Conservation (phyloP, 305 asterid genomes). For the Fraxinus paxiana region DNA sequence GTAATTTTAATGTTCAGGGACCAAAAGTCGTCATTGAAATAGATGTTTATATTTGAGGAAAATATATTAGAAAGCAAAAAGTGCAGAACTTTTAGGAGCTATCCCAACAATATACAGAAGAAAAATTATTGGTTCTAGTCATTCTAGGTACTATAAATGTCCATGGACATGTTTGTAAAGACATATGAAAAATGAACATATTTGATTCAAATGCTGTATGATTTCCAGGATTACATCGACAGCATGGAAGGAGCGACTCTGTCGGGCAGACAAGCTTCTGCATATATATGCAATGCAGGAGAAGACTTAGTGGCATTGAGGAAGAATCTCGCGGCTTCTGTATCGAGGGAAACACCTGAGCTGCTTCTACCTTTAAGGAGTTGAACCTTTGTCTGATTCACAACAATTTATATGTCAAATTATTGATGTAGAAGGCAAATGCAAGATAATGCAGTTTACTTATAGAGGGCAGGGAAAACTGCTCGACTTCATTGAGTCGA, state of each 20-base stretch:
- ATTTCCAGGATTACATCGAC: constrained; percentile 83
- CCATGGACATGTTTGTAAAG: neutral
- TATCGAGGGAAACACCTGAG: constrained; percentile 24
- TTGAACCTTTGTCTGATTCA: constrained; percentile 49
- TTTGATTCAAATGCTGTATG: neutral
- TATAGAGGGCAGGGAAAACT: neutral
- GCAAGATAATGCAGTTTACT: neutral
- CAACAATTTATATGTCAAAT: neutral
- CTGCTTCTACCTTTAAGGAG: constrained; percentile 40
- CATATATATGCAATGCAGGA: constrained; percentile 75
- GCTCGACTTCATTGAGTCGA: neutral
- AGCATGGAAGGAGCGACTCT: constrained; percentile 99
- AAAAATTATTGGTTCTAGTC: neutral
- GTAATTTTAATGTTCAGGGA: neutral
- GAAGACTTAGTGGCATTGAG: constrained; percentile 63
- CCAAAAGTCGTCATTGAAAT: neutral
- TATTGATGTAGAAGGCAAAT: neutral
- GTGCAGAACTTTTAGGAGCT: neutral
- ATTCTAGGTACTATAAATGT: neutral
- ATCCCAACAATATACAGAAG: neutral
- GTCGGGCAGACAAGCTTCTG: constrained; percentile 88
- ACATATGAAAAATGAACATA: neutral
- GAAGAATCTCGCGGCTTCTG: constrained; percentile 39
- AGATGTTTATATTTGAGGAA: neutral
- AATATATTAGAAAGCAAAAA: neutral